Evolutionary conservation across 805 yeast genomes (phyloP).

Genomic region (Wickerhamomyces silvicola): DNA sequence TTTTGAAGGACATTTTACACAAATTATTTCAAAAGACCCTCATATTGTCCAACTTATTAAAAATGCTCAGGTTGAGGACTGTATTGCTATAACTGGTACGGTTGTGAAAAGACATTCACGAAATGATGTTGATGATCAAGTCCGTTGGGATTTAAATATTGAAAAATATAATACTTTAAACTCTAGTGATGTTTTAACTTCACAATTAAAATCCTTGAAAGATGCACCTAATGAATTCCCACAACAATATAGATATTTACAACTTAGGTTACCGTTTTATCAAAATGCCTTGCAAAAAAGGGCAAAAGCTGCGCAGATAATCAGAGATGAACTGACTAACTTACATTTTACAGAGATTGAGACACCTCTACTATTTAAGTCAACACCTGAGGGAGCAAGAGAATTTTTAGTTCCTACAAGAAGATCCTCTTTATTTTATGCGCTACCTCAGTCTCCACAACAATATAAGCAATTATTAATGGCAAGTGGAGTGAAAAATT

Average conservation of each 20-base stretch:
- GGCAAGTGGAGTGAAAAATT: conserved; percentile 85
- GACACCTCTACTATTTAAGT: conserved; percentile 87
- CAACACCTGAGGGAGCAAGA: conserved; percentile 97
- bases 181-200: conserved; percentile 53
- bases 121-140: conserved; percentile 10
- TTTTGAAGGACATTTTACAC: conserved; percentile 57
- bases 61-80: conserved; percentile 62
- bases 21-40: conserved; percentile 39
- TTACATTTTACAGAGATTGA: conserved; percentile 72
- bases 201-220: conserved; percentile 60
- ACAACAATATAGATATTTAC: conserved; percentile 74
- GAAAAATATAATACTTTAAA: conserved; percentile 51
- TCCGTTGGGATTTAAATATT: conserved; percentile 54
- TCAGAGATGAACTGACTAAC: conserved; percentile 36
- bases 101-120: conserved; percentile 30
- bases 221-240: conserved; percentile 57
- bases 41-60: conserved; percentile 33
- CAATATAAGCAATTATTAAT: conserved; percentile 92
- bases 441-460: conserved; percentile 96
- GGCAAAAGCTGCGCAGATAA: conserved; percentile 43
- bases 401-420: conserved; percentile 95
- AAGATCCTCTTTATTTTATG: conserved; percentile 56
- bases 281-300: conserved; percentile 53
- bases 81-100: conserved; percentile 59
- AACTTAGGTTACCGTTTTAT: conserved; percentile 54